These are phyloP conservation scores for Immersiella caudata DNA, from an alignment of 495 filamentous ascomycete genomes.

Conservation along the genomic window DNA sequence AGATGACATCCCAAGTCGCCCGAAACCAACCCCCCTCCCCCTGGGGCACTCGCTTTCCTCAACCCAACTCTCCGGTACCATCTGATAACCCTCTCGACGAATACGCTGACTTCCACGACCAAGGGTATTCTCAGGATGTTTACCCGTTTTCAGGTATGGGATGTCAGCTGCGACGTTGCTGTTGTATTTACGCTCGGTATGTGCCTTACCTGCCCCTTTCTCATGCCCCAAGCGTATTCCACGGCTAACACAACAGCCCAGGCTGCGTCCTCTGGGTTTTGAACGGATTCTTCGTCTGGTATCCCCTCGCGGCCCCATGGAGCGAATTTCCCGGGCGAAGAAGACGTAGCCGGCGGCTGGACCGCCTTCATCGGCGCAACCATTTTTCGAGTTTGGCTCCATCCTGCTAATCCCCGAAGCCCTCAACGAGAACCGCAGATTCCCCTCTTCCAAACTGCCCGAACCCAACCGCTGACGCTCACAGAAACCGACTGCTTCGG, in stretches of 20 bases:
- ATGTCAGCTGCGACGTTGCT: conserved; percentile 70
- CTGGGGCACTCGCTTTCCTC: conserved; percentile 30
- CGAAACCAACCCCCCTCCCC: conserved; percentile 9
- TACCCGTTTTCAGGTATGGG: conserved; percentile 64
- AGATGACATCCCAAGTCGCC: background rate
- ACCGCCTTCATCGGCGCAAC: conserved; percentile 72
- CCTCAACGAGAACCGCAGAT: conserved; percentile 61
- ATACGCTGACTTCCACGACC: conserved; percentile 41
- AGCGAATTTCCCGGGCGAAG: conserved; percentile 61
- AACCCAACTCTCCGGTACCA: conserved; percentile 33
- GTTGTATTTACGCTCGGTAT: conserved; percentile 62
- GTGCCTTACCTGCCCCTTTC: background rate
- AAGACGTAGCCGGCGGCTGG: conserved; percentile 57
- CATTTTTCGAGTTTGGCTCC: conserved; percentile 67
- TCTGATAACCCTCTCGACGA: conserved; percentile 47
- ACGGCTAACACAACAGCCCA: conserved; percentile 15
- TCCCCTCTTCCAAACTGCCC: background rate
- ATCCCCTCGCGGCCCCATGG: conserved; percentile 58
- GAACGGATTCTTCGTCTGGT: conserved; percentile 69
- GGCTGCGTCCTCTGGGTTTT: conserved; percentile 65
- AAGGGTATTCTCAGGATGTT: conserved; percentile 59
- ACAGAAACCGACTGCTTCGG: conserved; percentile 64
- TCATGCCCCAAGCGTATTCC: background rate
- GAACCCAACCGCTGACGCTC: background rate
- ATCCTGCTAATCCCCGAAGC: conserved; percentile 69